Base-by-base conservation (phyloP, 495 filamentous ascomycete species). In the Penicillium canescens region DNA sequence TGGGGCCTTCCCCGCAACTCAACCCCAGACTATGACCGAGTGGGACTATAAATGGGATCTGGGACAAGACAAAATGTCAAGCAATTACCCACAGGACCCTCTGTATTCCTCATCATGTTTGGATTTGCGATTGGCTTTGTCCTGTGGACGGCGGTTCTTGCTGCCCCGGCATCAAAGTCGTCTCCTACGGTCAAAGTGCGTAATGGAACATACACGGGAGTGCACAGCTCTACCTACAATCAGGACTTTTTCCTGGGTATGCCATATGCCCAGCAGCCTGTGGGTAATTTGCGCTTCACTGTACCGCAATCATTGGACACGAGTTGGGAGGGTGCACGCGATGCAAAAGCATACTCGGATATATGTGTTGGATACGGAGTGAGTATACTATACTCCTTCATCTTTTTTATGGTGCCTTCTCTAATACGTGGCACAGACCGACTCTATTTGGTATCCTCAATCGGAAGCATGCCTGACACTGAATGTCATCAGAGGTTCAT, bases 401-500 rank as follows among this genome's bases (percentile, higher is more conserved):
- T 5, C 4, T 43, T 56, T 52, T 28, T 31, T n/a, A 37, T 37
- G 12, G 41, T 23, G 7, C 10, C 16, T 10, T 20, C 36, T 26
- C 18, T 41, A 34, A 39, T 14, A 4, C 28, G 14, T 7, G 33
- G n/a, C 3, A 24, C 46, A 46, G 60, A 60, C 75, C 43, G 75
- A 78, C 60, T 73, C 73, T 20, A 72, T 76, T 46, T 66, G 73
- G 77, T 75, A 72, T 69, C 56, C 58, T 59, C 65, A 52, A 33
- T 69, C 65, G 12, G 81, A 85, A 56, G 81, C 81, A 48, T 85
- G 82, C 60, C 67, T 85, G 3, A 80, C 78, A 24, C 56, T 85
- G 11, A 84, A 84, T 48, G 72, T 84, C 7, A 64, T 82, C 36
- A 71, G 80, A 4, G 70, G 75, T 13, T 55, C 74, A 13, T 73